Percentiles rank a stretch among this genome's conserved stretches.
phyloP scores from a whole-genome alignment of 164 flowering plant species.

The Pachysandra terminalis region DNA sequence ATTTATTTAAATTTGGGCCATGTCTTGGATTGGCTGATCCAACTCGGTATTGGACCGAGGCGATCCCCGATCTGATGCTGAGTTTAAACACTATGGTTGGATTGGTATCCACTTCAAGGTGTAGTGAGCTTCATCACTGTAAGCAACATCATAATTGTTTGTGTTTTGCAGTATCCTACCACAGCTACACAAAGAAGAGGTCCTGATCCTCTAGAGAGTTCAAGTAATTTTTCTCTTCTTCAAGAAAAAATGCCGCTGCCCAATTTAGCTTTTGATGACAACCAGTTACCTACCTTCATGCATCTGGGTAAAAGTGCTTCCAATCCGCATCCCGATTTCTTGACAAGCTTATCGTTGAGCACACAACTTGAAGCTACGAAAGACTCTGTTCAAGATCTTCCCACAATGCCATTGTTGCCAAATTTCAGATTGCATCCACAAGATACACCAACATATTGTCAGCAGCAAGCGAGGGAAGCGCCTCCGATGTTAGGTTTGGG shows the following conservation, averaged over 20 bases:
- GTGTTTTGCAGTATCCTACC: slow-evolving; percentile 50
- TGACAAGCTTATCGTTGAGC: slow-evolving; percentile 70
- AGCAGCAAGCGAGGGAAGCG: slow-evolving; percentile 46
- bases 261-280: slow-evolving; percentile 58
- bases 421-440: slow-evolving; percentile 49
- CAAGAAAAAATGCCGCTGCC: slow-evolving; percentile 50
- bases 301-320: slow-evolving; percentile 38
- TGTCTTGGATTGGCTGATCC: too few species aligned
- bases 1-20: too few species aligned
- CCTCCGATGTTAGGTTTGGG: slow-evolving; percentile 55
- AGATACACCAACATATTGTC: slow-evolving; percentile 39
- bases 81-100: too few species aligned
- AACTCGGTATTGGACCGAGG: too few species aligned
- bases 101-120: background rate
- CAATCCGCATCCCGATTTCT: slow-evolving; percentile 41
- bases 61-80: too few species aligned
- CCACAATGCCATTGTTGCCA: slow-evolving; percentile 63
- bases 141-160: background rate
- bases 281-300: slow-evolving; percentile 39
- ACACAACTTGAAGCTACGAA: slow-evolving; percentile 35
- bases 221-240: slow-evolving; percentile 41
- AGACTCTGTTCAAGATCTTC: slow-evolving; percentile 36
- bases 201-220: slow-evolving; percentile 30
- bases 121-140: background rate
- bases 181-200: slow-evolving; percentile 34